Percentiles rank a stretch among this genome's conserved stretches.
Conservation (phyloP, 345 rosid genomes). For the Corchorus capsularis region DNA sequence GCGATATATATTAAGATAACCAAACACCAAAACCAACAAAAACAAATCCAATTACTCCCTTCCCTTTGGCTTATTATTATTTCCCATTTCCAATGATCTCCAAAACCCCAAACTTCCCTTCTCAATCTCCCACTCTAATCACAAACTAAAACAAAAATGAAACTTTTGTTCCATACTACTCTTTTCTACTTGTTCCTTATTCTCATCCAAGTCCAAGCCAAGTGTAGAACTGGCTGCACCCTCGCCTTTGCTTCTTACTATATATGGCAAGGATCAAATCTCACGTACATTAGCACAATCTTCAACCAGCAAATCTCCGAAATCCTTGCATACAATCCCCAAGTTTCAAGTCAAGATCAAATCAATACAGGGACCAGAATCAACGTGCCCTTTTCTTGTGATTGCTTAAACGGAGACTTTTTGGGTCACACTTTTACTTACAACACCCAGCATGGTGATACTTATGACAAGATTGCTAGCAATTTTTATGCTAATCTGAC, state of each 20-base stretch:
- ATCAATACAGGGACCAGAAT: constrained; percentile 25
- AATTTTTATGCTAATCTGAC: constrained; percentile 42
- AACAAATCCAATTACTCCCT: not conserved
- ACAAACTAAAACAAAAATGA: not conserved
- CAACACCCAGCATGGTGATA: constrained; percentile 31
- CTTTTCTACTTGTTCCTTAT: constrained; percentile 11
- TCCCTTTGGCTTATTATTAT: not conserved
- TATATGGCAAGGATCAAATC: constrained; percentile 38
- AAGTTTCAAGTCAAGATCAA: constrained; percentile 25
- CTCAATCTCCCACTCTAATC: not conserved
- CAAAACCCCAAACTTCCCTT: not conserved
- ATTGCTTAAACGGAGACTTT: constrained; percentile 50
- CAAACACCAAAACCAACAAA: constrained; percentile 21
- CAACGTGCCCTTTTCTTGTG: constrained; percentile 47
- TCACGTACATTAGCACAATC: constrained; percentile 43
- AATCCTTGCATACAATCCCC: constrained; percentile 40
- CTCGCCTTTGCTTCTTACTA: constrained; percentile 50
- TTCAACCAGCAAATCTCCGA: constrained; percentile 25
- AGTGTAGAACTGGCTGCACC: constrained; percentile 42
- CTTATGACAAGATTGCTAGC: constrained; percentile 30
- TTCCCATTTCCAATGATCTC: constrained; percentile 1
- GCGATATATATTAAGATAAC: not conserved
- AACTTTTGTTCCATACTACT: not conserved
- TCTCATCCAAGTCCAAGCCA: constrained; percentile 27
- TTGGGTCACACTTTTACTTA: constrained; percentile 52